These are phyloP conservation scores for Rubroboletus satanas DNA, from an alignment of 768 basidiomycete species.

Conservation along the genomic window DNA sequence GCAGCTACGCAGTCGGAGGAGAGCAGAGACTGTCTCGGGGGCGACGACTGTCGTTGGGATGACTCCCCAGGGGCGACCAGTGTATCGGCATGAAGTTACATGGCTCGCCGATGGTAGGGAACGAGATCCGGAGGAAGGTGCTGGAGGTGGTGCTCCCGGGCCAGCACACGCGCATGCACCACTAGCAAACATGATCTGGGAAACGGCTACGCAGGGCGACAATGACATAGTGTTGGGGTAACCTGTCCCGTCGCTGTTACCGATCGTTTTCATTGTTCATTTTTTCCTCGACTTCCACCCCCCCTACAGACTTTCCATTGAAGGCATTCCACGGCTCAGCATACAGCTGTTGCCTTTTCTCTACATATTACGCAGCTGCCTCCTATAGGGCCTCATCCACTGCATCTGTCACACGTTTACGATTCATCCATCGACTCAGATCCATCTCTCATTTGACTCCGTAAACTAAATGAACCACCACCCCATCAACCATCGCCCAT, in stretches of 20 bases:
- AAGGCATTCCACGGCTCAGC: conserved; percentile 5
- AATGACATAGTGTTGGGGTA: conserved; percentile 32
- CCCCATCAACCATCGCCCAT: background rate
- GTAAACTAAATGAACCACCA: background rate
- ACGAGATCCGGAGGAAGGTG: conserved; percentile 19
- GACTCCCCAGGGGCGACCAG: conserved; percentile 27
- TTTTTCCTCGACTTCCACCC: background rate
- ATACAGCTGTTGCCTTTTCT: background rate
- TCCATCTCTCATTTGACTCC: background rate
- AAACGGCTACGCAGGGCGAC: conserved; percentile 25
- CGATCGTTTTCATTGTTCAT: background rate
- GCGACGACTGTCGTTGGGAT: conserved; percentile 25
- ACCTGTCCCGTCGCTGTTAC: conserved; percentile 4
- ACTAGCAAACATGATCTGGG: conserved; percentile 29
- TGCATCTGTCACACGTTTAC: conserved; percentile 3
- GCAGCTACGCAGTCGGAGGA: conserved; percentile 28
- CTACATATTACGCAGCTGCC: conserved; percentile 2
- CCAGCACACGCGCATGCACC: conserved; percentile 20
- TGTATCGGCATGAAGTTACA: conserved; percentile 28
- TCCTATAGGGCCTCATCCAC: background rate
- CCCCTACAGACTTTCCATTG: background rate
- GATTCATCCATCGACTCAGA: conserved; percentile 1
- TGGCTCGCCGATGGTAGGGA: conserved; percentile 25
- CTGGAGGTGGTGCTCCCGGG: conserved; percentile 14
- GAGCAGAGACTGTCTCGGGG: conserved; percentile 34